Percentiles rank a stretch among this genome's conserved stretches.
phyloP scores from a whole-genome alignment of 2,329 filamentous ascomycete species.

The Colletotrichum sp. region DNA sequence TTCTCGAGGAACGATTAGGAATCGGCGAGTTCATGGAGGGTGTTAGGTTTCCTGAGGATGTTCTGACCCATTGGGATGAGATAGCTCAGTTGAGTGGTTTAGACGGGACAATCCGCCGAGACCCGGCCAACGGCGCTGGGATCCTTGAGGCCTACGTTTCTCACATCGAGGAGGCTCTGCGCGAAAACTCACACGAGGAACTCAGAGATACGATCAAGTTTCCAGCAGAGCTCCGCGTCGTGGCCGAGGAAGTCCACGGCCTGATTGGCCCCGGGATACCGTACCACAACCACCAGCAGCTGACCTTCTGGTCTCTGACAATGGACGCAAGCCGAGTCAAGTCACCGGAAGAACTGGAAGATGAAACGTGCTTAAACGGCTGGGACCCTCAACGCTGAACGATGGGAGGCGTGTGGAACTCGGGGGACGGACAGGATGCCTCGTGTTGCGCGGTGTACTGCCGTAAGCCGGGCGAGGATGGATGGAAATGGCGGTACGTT shows the following conservation, averaged over 20 bases:
- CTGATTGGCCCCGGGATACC: not conserved
- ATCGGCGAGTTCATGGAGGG: not conserved
- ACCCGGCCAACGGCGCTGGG: not conserved
- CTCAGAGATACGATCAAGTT: not conserved
- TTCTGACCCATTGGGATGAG: not conserved
- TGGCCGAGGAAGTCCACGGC: not conserved
- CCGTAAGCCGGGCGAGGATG: not conserved
- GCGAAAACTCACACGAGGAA: not conserved
- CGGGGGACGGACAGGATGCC: not conserved
- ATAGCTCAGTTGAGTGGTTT: not conserved
- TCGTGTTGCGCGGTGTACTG: not conserved
- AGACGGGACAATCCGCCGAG: not conserved
- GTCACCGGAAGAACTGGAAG: not conserved
- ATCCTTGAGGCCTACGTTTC: not conserved
- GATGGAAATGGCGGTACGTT: not conserved
- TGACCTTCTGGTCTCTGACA: not conserved
- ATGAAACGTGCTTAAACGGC: rapidly evolving
- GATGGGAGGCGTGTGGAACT: not conserved
- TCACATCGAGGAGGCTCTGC: not conserved
- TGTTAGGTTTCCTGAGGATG: not conserved
- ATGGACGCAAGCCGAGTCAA: not conserved
- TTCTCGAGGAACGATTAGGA: not conserved
- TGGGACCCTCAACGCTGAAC: not conserved
- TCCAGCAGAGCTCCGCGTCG: rapidly evolving
- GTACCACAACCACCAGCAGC: not conserved